Conservation (phyloP, 2,329 filamentous ascomycete species). For the Aspergillus spinulosporus region DNA sequence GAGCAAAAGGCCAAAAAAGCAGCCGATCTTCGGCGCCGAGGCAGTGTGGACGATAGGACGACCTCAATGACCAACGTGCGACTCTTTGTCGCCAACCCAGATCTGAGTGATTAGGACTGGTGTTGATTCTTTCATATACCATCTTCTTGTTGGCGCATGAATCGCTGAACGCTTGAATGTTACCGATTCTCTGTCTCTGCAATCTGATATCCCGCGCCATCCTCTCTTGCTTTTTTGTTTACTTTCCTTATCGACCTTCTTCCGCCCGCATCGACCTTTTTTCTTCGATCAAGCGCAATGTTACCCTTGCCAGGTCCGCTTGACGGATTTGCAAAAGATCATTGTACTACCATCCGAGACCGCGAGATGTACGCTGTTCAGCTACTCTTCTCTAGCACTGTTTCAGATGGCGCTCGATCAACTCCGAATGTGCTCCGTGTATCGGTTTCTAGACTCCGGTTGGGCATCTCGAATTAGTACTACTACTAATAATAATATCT, state of each 20-base stretch:
- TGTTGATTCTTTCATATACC: neutral
- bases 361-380: neutral
- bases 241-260: neutral
- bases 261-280: neutral
- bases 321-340: neutral
- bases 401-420: neutral
- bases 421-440: constrained; percentile 3
- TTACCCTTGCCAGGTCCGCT: neutral
- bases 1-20: constrained; percentile 43
- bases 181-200: neutral
- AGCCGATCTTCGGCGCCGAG: constrained; percentile 48
- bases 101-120: constrained; percentile 41
- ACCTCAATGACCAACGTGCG: constrained; percentile 49
- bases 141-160: constrained; percentile 2
- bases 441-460: constrained; percentile 13
- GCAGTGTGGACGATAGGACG: constrained; percentile 51
- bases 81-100: constrained; percentile 51
- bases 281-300: neutral
- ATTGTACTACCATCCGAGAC: neutral
- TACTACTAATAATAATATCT: constrained; percentile 27
- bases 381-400: neutral
- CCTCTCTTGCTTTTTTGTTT: neutral
- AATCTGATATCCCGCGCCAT: constrained; percentile 11
- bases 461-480: constrained; percentile 19
- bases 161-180: neutral